Conservation (phyloP, 805 yeast species). For the Candida argentea region DNA sequence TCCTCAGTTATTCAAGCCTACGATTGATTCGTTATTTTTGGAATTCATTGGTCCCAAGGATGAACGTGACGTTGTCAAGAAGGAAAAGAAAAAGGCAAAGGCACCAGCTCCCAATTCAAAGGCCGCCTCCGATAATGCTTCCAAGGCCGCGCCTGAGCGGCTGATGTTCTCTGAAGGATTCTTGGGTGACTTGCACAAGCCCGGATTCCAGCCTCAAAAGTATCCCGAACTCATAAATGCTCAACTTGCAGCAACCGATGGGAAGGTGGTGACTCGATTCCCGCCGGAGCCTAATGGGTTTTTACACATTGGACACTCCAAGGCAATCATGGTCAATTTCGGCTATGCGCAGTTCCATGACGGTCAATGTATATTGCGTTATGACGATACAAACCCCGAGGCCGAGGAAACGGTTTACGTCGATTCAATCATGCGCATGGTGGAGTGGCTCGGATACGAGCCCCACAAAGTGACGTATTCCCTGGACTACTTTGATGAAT, state of each 20-base stretch:
- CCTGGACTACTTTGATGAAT: conserved; percentile 84
- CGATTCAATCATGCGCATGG: conserved; percentile 72
- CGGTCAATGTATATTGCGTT: conserved; percentile 87
- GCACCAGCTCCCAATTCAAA: conserved; percentile 5
- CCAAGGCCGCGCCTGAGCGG: conserved; percentile 26
- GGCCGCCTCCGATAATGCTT: conserved; percentile 3
- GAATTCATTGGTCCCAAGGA: conserved; percentile 86
- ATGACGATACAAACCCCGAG: conserved; percentile 97
- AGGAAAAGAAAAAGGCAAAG: conserved; percentile 54
- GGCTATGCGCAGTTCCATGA: conserved; percentile 87
- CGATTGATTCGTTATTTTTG: conserved; percentile 69
- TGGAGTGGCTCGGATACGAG: conserved; percentile 85
- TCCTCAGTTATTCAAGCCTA: conserved; percentile 78
- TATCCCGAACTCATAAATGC: conserved; percentile 75
- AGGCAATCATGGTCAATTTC: conserved; percentile 95
- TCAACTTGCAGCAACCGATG: conserved; percentile 70
- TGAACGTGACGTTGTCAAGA: conserved; percentile 78
- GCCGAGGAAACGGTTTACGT: conserved; percentile 94
- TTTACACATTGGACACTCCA: conserved; percentile 94
- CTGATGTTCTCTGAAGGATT: conserved; percentile 94
- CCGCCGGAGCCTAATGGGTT: conserved; percentile 99
- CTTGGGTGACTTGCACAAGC: conserved; percentile 87
- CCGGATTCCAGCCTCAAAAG: conserved; percentile 91
- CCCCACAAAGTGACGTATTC: conserved; percentile 96
- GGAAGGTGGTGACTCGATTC: conserved; percentile 85